phyloP scores from a whole-genome alignment of 1,284 basidiomycete species.

The Austroboletus novae-zelandiae region DNA sequence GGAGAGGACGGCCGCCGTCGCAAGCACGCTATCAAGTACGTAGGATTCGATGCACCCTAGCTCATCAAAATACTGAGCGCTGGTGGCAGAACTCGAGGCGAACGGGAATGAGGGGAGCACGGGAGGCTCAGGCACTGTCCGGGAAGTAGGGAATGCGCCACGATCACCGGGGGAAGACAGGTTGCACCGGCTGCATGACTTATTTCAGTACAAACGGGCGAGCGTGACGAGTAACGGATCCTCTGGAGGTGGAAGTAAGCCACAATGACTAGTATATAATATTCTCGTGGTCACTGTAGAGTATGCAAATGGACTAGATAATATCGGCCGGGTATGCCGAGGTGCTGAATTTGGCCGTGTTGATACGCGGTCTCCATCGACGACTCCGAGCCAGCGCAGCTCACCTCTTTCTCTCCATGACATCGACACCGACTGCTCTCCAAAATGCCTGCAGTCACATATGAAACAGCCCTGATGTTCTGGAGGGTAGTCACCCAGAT shows the following conservation, averaged over 20 bases:
- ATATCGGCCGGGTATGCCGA: conserved; percentile 3
- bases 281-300: conserved; percentile 26
- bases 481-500: conserved; percentile 89
- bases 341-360: conserved; percentile 27
- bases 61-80: conserved; percentile 14
- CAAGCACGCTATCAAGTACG: conserved; percentile 75
- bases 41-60: conserved; percentile 13
- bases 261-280: conserved; percentile 22
- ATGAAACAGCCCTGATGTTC: conserved; percentile 69
- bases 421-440: conserved; percentile 11
- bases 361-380: conserved; percentile 10
- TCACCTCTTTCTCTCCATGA: conserved; percentile 18
- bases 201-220: conserved; percentile 75
- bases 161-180: conserved; percentile 52
- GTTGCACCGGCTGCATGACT: conserved; percentile 69
- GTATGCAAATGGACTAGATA: conserved; percentile 25
- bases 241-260: conserved; percentile 33
- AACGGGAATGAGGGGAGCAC: conserved; percentile 37
- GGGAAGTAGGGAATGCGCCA: conserved; percentile 25
- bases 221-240: conserved; percentile 65
- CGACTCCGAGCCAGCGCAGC: no score
- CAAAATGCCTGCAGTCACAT: conserved; percentile 36
- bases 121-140: conserved; percentile 21
- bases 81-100: conserved; percentile 61
- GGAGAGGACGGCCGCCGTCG: conserved; percentile 73